A percentile compares a stretch with the other conserved stretches of the same genome.
Evolutionary conservation across 768 basidiomycete species (phyloP).

Genomic region (Floccularia luteovirens): DNA sequence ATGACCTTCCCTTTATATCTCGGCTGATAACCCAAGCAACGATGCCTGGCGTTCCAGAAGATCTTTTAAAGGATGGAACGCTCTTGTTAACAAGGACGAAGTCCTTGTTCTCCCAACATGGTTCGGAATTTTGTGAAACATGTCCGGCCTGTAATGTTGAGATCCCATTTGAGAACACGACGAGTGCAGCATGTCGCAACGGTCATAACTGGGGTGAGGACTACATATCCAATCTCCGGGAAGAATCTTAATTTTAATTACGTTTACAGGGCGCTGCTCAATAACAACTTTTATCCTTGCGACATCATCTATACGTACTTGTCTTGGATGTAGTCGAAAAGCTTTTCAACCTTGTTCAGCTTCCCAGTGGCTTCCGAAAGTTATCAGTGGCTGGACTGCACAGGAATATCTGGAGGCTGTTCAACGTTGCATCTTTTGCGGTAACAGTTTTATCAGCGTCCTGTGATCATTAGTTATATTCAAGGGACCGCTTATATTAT

Average conservation of each 20-base stretch:
- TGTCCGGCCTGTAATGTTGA: slow-evolving; percentile 70
- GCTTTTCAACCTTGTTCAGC: slow-evolving; percentile 59
- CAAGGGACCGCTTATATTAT: too few relatives aligned
- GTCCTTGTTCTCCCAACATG: slow-evolving; percentile 8
- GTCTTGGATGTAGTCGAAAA: slow-evolving; percentile 75
- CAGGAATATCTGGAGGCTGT: slow-evolving; percentile 59
- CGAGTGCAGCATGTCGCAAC: slow-evolving; percentile 53
- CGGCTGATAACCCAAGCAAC: slow-evolving; percentile 54
- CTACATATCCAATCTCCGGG: slow-evolving; percentile 24
- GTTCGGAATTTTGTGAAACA: slow-evolving; percentile 39
- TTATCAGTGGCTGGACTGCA: slow-evolving; percentile 56
- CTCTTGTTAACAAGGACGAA: slow-evolving; percentile 20
- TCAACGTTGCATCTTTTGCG: slow-evolving; percentile 63
- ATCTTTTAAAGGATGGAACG: slow-evolving; percentile 28
- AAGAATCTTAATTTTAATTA: slow-evolving; percentile 9
- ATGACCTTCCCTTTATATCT: slow-evolving; percentile 59
- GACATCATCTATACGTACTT: slow-evolving; percentile 73
- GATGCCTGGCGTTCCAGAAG: slow-evolving; percentile 37
- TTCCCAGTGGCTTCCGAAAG: slow-evolving; percentile 28
- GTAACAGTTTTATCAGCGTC: slow-evolving; percentile 54
- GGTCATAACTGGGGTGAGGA: slow-evolving; percentile 82
- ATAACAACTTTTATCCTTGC: slow-evolving; percentile 75
- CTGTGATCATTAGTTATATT: too few relatives aligned
- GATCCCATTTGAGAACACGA: slow-evolving; percentile 54
- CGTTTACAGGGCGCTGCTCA: slow-evolving; percentile 60